These are phyloP conservation scores for Chlamydomonas sp. DNA, from an alignment of 139 green algal species.

Conservation along the genomic window DNA sequence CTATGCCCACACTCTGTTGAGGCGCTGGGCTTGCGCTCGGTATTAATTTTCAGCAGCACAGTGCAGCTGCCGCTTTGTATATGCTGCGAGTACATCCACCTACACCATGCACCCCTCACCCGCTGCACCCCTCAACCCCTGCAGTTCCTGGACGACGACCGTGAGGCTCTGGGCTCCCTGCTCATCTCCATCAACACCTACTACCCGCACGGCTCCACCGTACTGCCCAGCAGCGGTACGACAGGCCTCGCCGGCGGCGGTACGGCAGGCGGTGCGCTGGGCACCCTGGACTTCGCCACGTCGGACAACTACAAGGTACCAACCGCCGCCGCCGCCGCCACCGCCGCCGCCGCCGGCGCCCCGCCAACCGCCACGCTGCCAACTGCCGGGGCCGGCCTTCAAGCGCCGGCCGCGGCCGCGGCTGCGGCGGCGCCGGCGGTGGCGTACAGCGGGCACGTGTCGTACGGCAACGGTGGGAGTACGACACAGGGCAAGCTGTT, in stretches of 20 bases:
- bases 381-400: background rate
- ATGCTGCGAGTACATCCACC: background rate
- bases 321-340: background rate
- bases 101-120: background rate
- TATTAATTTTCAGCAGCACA: too few relatives aligned
- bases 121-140: background rate
- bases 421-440: too few relatives aligned
- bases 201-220: background rate
- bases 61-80: too few relatives aligned
- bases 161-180: background rate
- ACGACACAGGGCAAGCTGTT: background rate
- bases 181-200: background rate
- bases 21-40: too few relatives aligned
- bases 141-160: constrained; percentile 58
- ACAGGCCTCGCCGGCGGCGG: too few relatives aligned
- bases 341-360: background rate
- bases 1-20: too few relatives aligned
- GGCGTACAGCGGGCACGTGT: too few relatives aligned
- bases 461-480: background rate
- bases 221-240: background rate
- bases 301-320: background rate
- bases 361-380: background rate
- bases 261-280: background rate
- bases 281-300: background rate
- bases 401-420: too few relatives aligned